A percentile compares a stretch with the other conserved stretches of the same genome.
Evolutionary conservation across 2,329 filamentous ascomycete genomes (phyloP).

Genomic region (Sporothrix sp.): DNA sequence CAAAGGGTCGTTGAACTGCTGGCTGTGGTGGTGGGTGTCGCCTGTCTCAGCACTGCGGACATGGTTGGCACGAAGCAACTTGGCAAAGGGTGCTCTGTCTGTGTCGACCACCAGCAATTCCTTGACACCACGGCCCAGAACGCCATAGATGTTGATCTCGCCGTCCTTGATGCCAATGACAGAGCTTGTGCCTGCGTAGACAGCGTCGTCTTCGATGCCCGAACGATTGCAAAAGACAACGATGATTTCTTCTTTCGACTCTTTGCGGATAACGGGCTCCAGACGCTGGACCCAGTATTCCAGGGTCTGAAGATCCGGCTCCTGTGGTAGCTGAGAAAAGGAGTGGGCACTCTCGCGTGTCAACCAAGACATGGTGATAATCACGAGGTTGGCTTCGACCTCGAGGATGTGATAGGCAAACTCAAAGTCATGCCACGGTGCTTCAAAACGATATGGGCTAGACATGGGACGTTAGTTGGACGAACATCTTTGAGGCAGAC

Average conservation of each 20-base stretch:
- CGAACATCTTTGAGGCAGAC: conserved; percentile 15
- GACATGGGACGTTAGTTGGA: conserved; percentile 12
- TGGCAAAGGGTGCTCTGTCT: conserved; percentile 32
- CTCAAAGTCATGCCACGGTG: conserved; percentile 39
- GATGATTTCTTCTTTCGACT: conserved; percentile 49
- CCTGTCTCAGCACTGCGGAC: not conserved
- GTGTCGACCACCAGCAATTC: conserved; percentile 61
- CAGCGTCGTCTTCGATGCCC: conserved; percentile 54
- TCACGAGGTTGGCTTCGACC: conserved; percentile 48
- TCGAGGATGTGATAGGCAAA: conserved; percentile 49
- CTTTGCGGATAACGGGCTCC: conserved; percentile 49
- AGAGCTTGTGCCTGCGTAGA: conserved; percentile 65
- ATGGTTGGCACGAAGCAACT: conserved; percentile 30
- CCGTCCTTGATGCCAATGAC: conserved; percentile 58
- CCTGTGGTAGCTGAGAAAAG: conserved; percentile 39
- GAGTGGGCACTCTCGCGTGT: conserved; percentile 42
- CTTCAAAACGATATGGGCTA: conserved; percentile 42
- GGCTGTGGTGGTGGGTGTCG: not conserved
- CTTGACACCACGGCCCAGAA: conserved; percentile 61
- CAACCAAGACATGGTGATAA: conserved; percentile 71
- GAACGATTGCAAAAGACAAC: conserved; percentile 63
- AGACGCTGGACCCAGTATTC: conserved; percentile 67
- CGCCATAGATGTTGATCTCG: conserved; percentile 57
- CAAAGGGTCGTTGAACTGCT: not conserved
- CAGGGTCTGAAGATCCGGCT: conserved; percentile 63